phyloP scores from a whole-genome alignment of 495 filamentous ascomycete genomes.

The Aspergillus carlsbadensis region DNA sequence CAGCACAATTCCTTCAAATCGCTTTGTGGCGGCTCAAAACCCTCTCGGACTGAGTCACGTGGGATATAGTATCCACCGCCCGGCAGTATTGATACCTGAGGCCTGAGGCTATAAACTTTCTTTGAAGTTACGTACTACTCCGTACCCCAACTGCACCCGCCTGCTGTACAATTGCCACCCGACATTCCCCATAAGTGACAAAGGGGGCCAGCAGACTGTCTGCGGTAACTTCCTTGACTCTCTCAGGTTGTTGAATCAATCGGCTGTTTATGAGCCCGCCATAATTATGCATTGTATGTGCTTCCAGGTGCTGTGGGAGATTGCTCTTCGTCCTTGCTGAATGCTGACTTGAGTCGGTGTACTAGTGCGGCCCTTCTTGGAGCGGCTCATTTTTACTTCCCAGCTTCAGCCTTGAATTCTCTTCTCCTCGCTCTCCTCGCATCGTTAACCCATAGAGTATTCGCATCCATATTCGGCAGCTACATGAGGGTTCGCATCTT shows the following conservation, averaged over 20 bases:
- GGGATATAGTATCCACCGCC: conserved; percentile 28
- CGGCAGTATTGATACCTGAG: conserved; percentile 13
- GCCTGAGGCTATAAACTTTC: background rate
- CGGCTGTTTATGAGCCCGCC: background rate
- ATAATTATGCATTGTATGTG: conserved; percentile 10
- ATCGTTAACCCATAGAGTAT: background rate
- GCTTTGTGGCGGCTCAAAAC: conserved; percentile 51
- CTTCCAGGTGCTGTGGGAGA: background rate
- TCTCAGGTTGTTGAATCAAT: background rate
- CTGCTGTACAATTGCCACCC: too few relatives aligned
- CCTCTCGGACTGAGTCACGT: conserved; percentile 34
- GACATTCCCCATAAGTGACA: too few relatives aligned
- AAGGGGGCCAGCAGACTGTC: background rate
- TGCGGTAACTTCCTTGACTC: background rate
- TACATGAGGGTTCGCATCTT: conserved; percentile 1
- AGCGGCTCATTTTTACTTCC: background rate
- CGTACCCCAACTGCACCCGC: background rate
- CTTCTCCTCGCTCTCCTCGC: background rate
- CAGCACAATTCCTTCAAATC: conserved; percentile 40
- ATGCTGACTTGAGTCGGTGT: conserved; percentile 4
- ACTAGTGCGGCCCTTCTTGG: background rate
- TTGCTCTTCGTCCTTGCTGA: background rate
- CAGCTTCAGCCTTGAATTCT: background rate
- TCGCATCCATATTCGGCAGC: background rate
- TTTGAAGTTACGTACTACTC: background rate